Evolutionary conservation across 2,329 filamentous ascomycete genomes (phyloP).

Genomic region (Raffaelea arxii): DNA sequence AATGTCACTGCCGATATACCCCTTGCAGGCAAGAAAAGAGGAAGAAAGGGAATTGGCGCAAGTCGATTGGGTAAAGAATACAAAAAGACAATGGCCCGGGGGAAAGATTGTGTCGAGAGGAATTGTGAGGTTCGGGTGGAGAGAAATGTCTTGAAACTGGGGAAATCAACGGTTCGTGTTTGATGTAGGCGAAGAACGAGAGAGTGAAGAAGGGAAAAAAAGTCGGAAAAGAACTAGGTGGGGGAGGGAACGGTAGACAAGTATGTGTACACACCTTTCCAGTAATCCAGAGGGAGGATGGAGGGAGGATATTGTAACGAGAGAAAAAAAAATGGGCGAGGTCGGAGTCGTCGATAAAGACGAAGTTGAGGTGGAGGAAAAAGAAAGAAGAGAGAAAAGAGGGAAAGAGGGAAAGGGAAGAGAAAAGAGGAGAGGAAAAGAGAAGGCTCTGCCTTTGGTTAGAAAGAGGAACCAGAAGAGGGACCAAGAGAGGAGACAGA

Average conservation of each 20-base stretch:
- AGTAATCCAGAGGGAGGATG: too few species aligned
- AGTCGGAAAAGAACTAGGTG: background rate
- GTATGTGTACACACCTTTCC: too few species aligned
- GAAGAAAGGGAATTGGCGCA: too few species aligned
- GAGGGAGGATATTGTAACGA: too few species aligned
- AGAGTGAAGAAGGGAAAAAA: background rate
- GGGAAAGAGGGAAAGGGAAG: constrained; percentile 18
- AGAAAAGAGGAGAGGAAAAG: constrained; percentile 8
- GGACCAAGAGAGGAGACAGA: background rate
- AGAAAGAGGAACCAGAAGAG: background rate
- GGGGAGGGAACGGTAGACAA: background rate
- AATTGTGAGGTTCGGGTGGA: too few species aligned
- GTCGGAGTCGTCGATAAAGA: constrained; percentile 18
- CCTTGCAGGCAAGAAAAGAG: too few species aligned
- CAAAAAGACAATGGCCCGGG: background rate
- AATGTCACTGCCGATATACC: too few species aligned
- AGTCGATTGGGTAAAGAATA: background rate
- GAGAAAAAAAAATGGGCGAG: constrained; percentile 21
- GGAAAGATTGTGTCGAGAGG: background rate
- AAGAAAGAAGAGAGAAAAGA: background rate
- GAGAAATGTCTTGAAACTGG: too few species aligned
- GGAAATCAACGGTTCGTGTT: too few species aligned
- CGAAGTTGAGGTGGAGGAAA: background rate
- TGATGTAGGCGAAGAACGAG: too few species aligned
- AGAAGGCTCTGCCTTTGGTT: background rate